Percentiles rank a stretch among this genome's conserved stretches.
These are phyloP conservation scores for Fomitopsis palustris DNA, from an alignment of 1,284 basidiomycete genomes.

Conservation along the genomic window DNA sequence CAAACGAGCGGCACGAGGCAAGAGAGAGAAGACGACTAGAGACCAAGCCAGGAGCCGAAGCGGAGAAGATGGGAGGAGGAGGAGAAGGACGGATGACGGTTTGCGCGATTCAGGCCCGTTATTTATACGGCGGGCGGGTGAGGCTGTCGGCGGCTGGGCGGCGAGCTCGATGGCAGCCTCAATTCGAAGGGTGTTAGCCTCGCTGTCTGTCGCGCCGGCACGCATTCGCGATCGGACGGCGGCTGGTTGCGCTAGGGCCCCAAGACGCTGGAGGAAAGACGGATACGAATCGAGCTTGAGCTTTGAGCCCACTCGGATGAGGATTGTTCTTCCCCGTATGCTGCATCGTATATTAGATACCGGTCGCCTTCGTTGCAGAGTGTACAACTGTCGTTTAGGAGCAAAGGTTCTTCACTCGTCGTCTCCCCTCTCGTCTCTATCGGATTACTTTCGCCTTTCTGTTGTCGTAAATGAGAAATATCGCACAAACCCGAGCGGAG, in stretches of 20 bases:
- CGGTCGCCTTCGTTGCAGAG: no score
- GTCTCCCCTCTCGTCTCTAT: no score
- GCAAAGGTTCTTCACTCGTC: no score
- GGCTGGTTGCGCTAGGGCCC: background rate
- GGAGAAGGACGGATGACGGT: background rate
- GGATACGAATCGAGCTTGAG: background rate
- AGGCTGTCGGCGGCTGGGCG: background rate
- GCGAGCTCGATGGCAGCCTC: background rate
- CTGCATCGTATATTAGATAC: no score
- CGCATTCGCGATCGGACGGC: background rate
- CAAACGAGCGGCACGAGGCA: no score
- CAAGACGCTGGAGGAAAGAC: background rate
- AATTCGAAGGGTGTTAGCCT: background rate
- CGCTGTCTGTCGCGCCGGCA: background rate
- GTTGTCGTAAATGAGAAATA: no score
- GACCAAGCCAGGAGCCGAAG: background rate
- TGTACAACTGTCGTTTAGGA: no score
- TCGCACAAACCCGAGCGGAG: no score
- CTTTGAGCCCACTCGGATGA: background rate
- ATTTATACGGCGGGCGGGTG: background rate
- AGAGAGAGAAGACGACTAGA: background rate
- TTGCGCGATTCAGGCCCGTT: background rate
- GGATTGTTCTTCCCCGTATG: no score
- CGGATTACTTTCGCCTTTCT: no score
- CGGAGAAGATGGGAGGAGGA: background rate